phyloP scores from a whole-genome alignment of 2,329 filamentous ascomycete genomes.

The Grosmannia penicillata region DNA sequence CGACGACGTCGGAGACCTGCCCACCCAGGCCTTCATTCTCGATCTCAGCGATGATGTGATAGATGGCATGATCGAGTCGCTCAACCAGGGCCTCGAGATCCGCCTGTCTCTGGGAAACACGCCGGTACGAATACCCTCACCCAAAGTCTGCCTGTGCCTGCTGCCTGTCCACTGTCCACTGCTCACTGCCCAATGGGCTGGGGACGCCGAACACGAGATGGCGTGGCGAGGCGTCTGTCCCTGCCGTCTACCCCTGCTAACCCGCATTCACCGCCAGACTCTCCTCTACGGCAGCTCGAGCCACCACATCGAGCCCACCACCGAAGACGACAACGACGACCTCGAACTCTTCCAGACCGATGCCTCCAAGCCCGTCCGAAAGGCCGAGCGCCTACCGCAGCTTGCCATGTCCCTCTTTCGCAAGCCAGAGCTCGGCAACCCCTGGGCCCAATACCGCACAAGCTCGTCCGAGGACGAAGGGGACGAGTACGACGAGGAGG shows the following conservation, averaged over 20 bases:
- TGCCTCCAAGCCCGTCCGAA: constrained; percentile 29
- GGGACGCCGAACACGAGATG: no score
- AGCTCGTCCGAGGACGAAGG: constrained; percentile 11
- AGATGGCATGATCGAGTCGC: constrained; percentile 46
- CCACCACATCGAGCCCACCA: constrained; percentile 26
- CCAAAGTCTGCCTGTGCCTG: constrained; percentile 1
- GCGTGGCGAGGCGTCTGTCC: no score
- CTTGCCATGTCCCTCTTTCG: constrained; percentile 35
- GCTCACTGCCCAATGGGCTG: no score
- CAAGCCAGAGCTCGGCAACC: constrained; percentile 18
- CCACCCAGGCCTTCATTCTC: constrained; percentile 42
- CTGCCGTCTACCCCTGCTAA: background rate
- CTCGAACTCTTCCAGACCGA: constrained; percentile 34
- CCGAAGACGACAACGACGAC: constrained; percentile 29
- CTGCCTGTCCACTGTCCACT: constrained; percentile 1
- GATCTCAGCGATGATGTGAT: constrained; percentile 42
- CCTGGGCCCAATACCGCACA: constrained; percentile 8
- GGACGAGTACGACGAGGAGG: constrained; percentile 10
- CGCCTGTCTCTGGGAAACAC: constrained; percentile 40
- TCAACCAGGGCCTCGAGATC: constrained; percentile 40
- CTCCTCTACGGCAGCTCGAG: constrained; percentile 38
- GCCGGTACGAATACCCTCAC: constrained; percentile 35
- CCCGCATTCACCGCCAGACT: constrained; percentile 22
- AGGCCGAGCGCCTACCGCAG: constrained; percentile 32
- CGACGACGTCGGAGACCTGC: constrained; percentile 26